Base-by-base conservation (phyloP, 208 protist species). In the Balamuthia mandrillaris region DNA sequence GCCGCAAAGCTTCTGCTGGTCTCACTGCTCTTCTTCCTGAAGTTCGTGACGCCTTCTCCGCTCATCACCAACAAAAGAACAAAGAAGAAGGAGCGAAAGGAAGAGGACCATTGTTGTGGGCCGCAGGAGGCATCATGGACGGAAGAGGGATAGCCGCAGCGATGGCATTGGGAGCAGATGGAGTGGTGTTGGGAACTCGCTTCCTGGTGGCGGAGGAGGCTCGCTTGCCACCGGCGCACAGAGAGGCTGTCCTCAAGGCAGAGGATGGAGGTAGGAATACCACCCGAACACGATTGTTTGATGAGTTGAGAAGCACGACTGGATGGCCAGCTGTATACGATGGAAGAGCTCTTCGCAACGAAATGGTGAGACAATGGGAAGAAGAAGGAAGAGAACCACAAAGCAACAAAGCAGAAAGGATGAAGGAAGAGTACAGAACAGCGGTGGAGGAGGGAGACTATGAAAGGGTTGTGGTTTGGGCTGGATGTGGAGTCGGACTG, bases 61-160 rank as follows among this genome's bases (percentile, higher is more conserved):
- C 14, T 14, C 47, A 54, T 54, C 14, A 54, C 21, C 47, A 54
- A 14, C 21, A 24, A 14, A 1, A n/a, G 45, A n/a, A n/a, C n/a
- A n/a, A n/a, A n/a, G n/a, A n/a, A n/a, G n/a, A n/a, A n/a, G n/a
- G n/a, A n/a, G n/a, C n/a, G n/a, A n/a, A n/a, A n/a, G n/a, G n/a
- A n/a, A n/a, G n/a, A n/a, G 1, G 35, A 18, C 68, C 68, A 12
- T 33, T 78, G 12, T 18, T 78, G 4, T n/a, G n/a, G n/a, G 68
- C 68, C 68, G 68, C 68, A 27, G 68, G 68, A 12, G 68, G 68
- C 1, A 47, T 78, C 29, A 78, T 78, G 68, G 68, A 78, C 45
- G 68, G 68, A 41, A 41, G 68, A 41, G 68, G 68, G 31, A 41
- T 78, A 21, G 68, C 68, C 3, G 5, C 68, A 3, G 68, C 27